Base-by-base conservation (phyloP, 148 eudicot species). In the Rhododendron simsii region DNA sequence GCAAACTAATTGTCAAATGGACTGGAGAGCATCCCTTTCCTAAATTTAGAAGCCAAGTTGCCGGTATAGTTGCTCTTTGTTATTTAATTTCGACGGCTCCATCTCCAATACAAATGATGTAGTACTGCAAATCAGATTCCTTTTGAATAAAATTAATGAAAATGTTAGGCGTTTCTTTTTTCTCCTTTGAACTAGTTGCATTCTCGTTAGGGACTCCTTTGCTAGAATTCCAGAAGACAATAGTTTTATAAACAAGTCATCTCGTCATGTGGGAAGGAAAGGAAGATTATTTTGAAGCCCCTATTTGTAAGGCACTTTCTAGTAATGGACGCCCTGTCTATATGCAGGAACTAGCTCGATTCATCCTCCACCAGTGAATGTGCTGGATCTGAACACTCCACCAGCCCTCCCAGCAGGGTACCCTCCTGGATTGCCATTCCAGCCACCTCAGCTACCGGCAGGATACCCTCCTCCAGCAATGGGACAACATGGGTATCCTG, bases 401-500 rank as follows among this genome's bases (percentile, higher is more conserved):
- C 9, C 76, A 33, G 51, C 48, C 45, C 85, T 82, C 18, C 88
- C 78, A 28, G 51, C 81, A 20, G 26, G 13, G 12, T 44, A 39
- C 55, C 20, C 87, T 85, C 87, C 84, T 71, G 39, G 21, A 71
- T 30, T 33, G 76, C 41, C 76, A 71, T 14, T 71, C 39, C 76
- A 33, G 39, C 76, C 76, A 13, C 76, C 41, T 71, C 76, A 30
- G 39, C 80, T 59, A 7, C 67, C 12, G 35, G 41, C 33, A 28
- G 55, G 67, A 16, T 76, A 86, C 53, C 85, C 87, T 23, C 47
- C 61, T 28, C 71, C 47, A 10, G 73, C 61, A 6, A 47, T 37
- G 39, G 78, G 53, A 79, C n/a, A 21, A 11, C 80, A 85, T 30
- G 89, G 89, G 18, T 85, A 87, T 63, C 89, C 87, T 78, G 84